Base-by-base conservation (phyloP, 2,329 filamentous ascomycete genomes). In the Aureobasidium melanogenum region DNA sequence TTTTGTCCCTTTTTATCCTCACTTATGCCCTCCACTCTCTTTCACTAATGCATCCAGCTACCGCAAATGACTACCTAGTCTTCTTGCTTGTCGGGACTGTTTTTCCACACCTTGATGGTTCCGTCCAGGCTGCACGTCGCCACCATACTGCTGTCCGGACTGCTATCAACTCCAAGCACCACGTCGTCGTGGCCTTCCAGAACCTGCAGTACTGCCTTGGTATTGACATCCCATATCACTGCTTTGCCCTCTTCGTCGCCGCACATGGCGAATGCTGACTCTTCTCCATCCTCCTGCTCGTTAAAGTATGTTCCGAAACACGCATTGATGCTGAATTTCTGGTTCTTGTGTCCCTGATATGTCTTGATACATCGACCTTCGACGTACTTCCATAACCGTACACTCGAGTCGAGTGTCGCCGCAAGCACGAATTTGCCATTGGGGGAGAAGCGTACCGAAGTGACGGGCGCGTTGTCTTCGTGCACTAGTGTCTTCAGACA, bases 361-460 rank as follows among this genome's bases (percentile, higher is more conserved):
- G 94, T 99, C 80, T 99, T 99, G 69, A 96, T 88, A 67, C 94
- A 94, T 30, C 86, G 85, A 8, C 93, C 93, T 39, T 91, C 85
- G 9, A 96, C 88, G 71, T 97, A 99, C 73, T 97, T 89, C 94
- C 94, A 99, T 24, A 99, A 79, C 2, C 94, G 86, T 50, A 99
- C 83, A 71, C 89, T 93, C 63, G 87, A 89, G 77, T 99, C 94
- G 66, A 97, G 82, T 65, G 90, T 96, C 74, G 89, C 96, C 14
- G 94, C 93, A 2, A 97, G 82, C 60, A 99, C 88, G 71, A 89
- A 97, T 65, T 89, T 91, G 19, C 94, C 93, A 70, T 99, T 99
- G 3, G 94, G 93, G 5, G 88, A 88, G 77, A 99, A 99, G 70
- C 88, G 88, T 44, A 97, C 94, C 34, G 88, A 88, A 0, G 89